A percentile compares a stretch with the other conserved stretches of the same genome.
Evolutionary conservation across 441 rosid species (phyloP).

Genomic region (Gossypium laxum): DNA sequence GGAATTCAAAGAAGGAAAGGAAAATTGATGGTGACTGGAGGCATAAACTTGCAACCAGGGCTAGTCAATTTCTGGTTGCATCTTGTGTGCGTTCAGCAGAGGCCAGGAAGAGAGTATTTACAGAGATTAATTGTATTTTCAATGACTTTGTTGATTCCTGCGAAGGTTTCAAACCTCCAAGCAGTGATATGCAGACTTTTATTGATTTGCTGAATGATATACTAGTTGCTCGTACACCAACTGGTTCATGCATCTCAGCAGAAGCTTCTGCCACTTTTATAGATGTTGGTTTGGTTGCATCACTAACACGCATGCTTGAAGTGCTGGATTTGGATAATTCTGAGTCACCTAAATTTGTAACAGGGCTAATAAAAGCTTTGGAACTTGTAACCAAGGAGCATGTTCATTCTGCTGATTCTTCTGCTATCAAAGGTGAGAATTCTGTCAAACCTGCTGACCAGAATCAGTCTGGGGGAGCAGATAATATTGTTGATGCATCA

Average conservation of each 20-base stretch:
- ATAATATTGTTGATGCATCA: conserved; percentile 44
- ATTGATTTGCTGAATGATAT: conserved; percentile 85
- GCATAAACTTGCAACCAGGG: conserved; percentile 71
- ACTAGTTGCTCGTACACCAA: conserved; percentile 78
- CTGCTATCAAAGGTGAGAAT: conserved; percentile 54
- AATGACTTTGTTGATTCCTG: conserved; percentile 56
- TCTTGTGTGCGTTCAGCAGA: conserved; percentile 87
- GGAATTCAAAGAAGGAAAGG: conserved; percentile 57
- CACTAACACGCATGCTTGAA: conserved; percentile 72
- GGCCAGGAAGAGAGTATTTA: conserved; percentile 78
- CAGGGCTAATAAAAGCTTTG: conserved; percentile 73
- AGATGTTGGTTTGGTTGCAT: conserved; percentile 79
- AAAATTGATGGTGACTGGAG: conserved; percentile 82
- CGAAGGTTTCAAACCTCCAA: conserved; percentile 49
- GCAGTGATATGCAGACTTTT: conserved; percentile 55
- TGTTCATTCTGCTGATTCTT: conserved; percentile 55
- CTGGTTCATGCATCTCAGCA: conserved; percentile 71
- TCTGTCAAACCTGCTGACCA: conserved; percentile 45
- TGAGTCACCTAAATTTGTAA: conserved; percentile 80
- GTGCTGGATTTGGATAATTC: conserved; percentile 83
- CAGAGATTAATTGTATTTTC: conserved; percentile 62
- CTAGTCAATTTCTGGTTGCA: conserved; percentile 82
- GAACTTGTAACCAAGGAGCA: conserved; percentile 94
- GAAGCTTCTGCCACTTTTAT: conserved; percentile 89
- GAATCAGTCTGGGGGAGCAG: conserved; percentile 48